Conservation (phyloP, 148 eudicot species). For the Rhododendron henanense region DNA sequence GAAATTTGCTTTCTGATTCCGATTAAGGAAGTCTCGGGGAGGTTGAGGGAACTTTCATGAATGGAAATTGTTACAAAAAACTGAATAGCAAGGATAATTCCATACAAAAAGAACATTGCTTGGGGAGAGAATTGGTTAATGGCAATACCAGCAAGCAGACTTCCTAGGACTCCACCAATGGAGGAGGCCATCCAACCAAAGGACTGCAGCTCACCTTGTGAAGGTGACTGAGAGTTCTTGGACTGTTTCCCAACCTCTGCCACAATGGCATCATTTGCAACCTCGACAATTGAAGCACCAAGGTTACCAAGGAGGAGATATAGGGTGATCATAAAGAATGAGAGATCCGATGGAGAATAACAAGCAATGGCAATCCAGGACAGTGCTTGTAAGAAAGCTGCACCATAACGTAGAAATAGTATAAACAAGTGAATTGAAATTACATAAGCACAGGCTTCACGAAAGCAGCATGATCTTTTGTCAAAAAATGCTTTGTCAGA, state of each 20-base stretch:
- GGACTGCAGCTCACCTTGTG: conserved; percentile 74
- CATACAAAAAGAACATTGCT: conserved; percentile 50
- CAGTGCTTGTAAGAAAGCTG: conserved; percentile 81
- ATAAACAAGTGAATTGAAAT: background rate
- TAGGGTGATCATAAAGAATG: conserved; percentile 55
- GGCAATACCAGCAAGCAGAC: conserved; percentile 62
- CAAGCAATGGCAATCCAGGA: conserved; percentile 78
- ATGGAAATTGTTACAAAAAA: conserved; percentile 46
- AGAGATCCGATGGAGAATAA: conserved; percentile 52
- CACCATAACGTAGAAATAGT: conserved; percentile 11
- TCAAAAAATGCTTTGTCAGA: background rate
- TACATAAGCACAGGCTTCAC: background rate
- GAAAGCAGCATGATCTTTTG: background rate
- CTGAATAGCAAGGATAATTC: conserved; percentile 47
- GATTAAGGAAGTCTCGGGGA: conserved; percentile 51
- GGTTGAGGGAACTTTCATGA: conserved; percentile 56
- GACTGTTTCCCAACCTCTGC: conserved; percentile 68
- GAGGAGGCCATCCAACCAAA: conserved; percentile 93
- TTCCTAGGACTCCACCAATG: conserved; percentile 78
- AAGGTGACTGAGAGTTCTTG: conserved; percentile 33
- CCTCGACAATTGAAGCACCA: conserved; percentile 87
- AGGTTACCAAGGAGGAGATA: conserved; percentile 84
- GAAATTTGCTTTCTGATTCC: conserved; percentile 56
- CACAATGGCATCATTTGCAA: conserved; percentile 94
- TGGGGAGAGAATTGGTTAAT: conserved; percentile 48